Evolutionary conservation across 176 grass and related monocot genomes (phyloP), one percentile per base, ranked within the genome.

Genomic region (Cocos nucifera): DNA sequence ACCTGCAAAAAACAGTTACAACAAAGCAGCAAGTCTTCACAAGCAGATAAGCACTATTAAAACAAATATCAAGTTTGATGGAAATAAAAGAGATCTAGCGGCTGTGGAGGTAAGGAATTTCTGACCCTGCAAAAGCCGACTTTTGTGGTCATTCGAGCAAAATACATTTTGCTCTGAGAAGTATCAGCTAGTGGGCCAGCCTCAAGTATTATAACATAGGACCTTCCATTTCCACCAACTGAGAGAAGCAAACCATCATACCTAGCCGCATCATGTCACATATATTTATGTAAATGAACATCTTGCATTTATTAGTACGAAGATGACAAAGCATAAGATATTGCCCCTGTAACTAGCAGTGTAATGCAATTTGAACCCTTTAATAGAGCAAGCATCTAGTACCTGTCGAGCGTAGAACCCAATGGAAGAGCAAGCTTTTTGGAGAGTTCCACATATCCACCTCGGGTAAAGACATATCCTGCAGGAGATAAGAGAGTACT

Each of bases 321-420:
- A 44, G 9, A 44, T 12, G 35, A 44, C 35, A 44, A 44, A 44
- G 35, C 10, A 14, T 12, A 44, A 44, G 35, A 14, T 12, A 3
- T 12, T 12, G 10, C 2, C 8, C 10, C 35, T 44, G 35, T 3
- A 12, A 44, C 9, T 12, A 44, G 35, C 8, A 44, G 35, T 44
- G 10, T 44, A 12, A 44, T 44, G 35, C 10, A 44, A 14, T 44
- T 44, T 12, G 35, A 44, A 44, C 35, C 35, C 35, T 9, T 44
- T 69, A 52, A 17, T 70, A 15, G 4, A 20, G 26, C 17, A 63
- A 55, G 26, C 26, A 63, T 25, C 5, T 57, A 49, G 30, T 79
- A 97, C 93, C 93, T 91, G 63, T 97, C 93, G 69, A 97, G 84
- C 7, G 93, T 97, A 10, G 93, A 97, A 77, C 93, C 93, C 6